These are phyloP conservation scores for Fusarium secorum DNA, from an alignment of 2,329 filamentous ascomycete species.

Conservation along the genomic window DNA sequence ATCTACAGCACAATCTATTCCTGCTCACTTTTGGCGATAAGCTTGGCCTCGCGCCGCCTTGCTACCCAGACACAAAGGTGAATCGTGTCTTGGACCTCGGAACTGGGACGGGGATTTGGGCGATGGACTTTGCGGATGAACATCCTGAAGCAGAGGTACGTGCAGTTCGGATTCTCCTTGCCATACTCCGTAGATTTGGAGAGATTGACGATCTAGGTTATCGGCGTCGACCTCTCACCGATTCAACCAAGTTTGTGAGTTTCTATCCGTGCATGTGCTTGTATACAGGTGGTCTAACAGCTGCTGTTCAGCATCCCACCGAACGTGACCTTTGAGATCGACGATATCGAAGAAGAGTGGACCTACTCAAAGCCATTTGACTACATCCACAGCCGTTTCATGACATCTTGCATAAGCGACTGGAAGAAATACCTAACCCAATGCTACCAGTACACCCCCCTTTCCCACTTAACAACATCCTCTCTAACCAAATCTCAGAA, in stretches of 20 bases:
- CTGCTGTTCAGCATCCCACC: not conserved
- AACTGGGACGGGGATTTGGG: slow-evolving; percentile 11
- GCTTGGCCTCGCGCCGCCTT: not conserved
- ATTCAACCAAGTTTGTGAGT: not conserved
- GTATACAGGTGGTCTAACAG: not conserved
- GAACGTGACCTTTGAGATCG: not conserved
- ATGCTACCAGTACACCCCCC: not conserved
- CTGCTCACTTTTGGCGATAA: not conserved
- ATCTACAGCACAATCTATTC: slow-evolving; percentile 8
- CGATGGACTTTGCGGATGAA: not conserved
- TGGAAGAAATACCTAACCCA: not conserved
- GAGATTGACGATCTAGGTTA: not conserved
- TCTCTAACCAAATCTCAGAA: not conserved
- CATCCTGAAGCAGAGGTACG: not conserved
- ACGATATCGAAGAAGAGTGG: not conserved
- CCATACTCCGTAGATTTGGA: too few species aligned
- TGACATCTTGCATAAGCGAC: not conserved
- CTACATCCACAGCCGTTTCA: not conserved
- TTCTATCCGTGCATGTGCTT: accelerated
- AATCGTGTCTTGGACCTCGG: not conserved
- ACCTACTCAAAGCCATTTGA: not conserved
- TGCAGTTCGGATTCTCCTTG: not conserved
- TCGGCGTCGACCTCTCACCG: not conserved
- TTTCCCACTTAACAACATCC: accelerated
- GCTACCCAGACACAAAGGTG: not conserved